Base-by-base conservation (phyloP, 176 grass and related monocot genomes). In the Oryza brachyantha region DNA sequence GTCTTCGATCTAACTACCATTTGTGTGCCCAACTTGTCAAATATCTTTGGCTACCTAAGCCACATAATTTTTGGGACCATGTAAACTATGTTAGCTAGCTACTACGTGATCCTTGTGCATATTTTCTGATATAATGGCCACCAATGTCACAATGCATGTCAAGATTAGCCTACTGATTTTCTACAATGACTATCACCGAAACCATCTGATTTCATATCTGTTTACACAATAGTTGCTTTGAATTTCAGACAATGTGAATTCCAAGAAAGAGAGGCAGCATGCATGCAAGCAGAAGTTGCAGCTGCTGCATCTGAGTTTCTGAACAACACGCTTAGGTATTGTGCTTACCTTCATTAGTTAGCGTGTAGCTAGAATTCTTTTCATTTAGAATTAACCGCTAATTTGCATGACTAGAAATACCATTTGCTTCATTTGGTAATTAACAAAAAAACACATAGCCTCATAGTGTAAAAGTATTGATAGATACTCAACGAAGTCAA, bases 1-100 rank as follows among this genome's bases (percentile, higher is more conserved):
- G 70, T 52, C 48, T 52, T 61, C 25, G 24, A 73, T 74, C 74
- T 48, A 63, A 79, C 63, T 16, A 68, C 86, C 69, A 29, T 88
- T 52, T 21, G 45, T 21, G 45, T 29, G 19, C 14, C 75, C 27
- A 22, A 64, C 65, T 76, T 75, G 26, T 79, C 86, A 84, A 84
- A 64, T 72, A 41, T 70, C 63, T 84, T 84, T 64, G 63, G 76
- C 61, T 57, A 29, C 32, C 41, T 64, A 79, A 50, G 48, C 45
- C 32, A 72, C 38, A 68, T 41, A 68, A 61, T 36, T 70, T 72
- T 71, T 29, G 52, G 10, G 42, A 62, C 31, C 62, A 55, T 7
- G 13, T 26, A 74, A 78, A 38, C 75, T 74, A 68, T 50, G 69
- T 24, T 67, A 66, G 68, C 60, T 67, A 66, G 68, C 60, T 80